phyloP scores from a whole-genome alignment of 2,329 filamentous ascomycete genomes.

The Hymenoscyphus scutula region DNA sequence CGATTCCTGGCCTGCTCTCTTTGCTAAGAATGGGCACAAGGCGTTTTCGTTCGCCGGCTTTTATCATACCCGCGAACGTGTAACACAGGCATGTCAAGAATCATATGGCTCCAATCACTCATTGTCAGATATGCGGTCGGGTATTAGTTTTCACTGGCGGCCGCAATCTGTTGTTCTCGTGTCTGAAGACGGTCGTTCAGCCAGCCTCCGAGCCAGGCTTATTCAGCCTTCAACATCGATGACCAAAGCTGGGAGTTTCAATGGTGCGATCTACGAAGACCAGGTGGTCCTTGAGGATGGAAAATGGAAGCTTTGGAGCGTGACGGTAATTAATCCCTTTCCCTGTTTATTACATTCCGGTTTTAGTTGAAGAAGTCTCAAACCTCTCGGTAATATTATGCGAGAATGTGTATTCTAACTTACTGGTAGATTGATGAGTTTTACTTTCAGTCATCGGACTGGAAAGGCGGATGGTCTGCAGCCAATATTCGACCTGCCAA shows the following conservation, averaged over 20 bases:
- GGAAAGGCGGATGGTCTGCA: constrained; percentile 4
- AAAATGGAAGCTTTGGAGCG: constrained; percentile 3
- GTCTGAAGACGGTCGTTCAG: constrained; percentile 7
- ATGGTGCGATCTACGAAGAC: constrained; percentile 8
- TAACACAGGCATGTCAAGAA: constrained; percentile 9
- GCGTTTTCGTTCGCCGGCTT: constrained; percentile 12
- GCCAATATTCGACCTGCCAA: not conserved
- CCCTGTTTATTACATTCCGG: no score
- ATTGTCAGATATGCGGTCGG: not conserved
- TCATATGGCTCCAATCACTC: constrained; percentile 2
- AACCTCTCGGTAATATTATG: no score
- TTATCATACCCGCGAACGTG: constrained; percentile 8
- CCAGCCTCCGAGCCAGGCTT: not conserved
- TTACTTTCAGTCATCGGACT: constrained; percentile 3
- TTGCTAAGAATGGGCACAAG: constrained; percentile 11
- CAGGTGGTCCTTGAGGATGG: constrained; percentile 8
- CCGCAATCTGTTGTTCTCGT: constrained; percentile 4
- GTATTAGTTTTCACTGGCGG: constrained; percentile 13
- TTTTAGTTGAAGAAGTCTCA: no score
- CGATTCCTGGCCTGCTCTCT: constrained; percentile 3
- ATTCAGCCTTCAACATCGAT: constrained; percentile 2
- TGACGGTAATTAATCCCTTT: not conserved
- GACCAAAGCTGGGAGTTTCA: constrained; percentile 7
- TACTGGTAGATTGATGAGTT: constrained; percentile 6
- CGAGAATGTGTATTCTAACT: no score